These are phyloP conservation scores for Pneumocystis sp. DNA, from an alignment of 1,139 yeast genomes.

Conservation along the genomic window DNA sequence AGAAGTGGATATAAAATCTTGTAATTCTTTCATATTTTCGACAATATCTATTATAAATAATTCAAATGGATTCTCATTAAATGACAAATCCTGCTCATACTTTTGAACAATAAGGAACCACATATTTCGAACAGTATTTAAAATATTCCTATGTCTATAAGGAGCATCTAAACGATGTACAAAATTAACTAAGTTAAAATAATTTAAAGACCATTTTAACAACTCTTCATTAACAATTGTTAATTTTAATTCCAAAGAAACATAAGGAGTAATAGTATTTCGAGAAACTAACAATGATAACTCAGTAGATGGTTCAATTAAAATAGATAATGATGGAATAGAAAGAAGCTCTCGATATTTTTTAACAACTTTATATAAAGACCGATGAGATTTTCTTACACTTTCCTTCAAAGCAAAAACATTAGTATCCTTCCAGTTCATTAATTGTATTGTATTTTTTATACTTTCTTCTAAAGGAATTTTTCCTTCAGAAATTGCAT, in stretches of 20 bases:
- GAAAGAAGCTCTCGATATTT: conserved; percentile 56
- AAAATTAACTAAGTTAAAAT: neutral
- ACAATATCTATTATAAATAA: conserved; percentile 42
- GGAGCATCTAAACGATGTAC: neutral
- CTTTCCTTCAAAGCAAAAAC: conserved; percentile 86
- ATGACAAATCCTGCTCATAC: neutral
- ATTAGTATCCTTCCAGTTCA: conserved; percentile 96
- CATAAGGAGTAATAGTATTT: neutral
- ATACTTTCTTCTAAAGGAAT: conserved; percentile 60
- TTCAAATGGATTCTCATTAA: conserved; percentile 22
- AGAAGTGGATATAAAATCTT: conserved; percentile 60
- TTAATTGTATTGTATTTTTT: conserved; percentile 67
- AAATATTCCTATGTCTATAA: neutral
- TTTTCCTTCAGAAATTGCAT: conserved; percentile 33
- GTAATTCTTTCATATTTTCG: conserved; percentile 46
- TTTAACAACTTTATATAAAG: conserved; percentile 66
- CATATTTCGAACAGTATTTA: neutral
- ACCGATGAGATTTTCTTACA: conserved; percentile 74
- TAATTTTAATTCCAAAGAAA: neutral
- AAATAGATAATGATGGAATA: conserved; percentile 38
- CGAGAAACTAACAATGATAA: neutral
- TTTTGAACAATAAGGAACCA: neutral
- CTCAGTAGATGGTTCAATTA: conserved; percentile 13
- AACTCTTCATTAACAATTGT: neutral
- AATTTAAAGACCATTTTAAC: neutral